Conservation (phyloP, 139 green algal species). For the Tetraselmis striata region DNA sequence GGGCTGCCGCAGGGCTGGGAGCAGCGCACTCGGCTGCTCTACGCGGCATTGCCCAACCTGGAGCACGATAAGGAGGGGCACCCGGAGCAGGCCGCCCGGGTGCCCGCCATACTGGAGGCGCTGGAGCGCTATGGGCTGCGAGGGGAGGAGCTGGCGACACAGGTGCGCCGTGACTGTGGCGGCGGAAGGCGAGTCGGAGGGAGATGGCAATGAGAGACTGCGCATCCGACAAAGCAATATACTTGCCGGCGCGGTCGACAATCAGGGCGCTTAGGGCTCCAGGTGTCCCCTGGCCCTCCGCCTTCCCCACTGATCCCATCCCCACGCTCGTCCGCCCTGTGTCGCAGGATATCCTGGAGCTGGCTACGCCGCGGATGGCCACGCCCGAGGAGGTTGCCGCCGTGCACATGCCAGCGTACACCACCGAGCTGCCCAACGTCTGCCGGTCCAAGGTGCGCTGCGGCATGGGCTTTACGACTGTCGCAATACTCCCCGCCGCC, state of each 20-base stretch:
- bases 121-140: constrained; percentile 26
- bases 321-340: background rate
- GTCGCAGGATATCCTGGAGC: background rate
- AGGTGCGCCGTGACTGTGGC: too few species aligned
- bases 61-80: constrained; percentile 22
- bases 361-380: background rate
- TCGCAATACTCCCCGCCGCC: too few species aligned
- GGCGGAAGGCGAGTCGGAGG: too few species aligned
- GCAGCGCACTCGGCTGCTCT: background rate
- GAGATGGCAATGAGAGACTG: too few species aligned
- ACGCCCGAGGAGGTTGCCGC: background rate
- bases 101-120: constrained; percentile 41
- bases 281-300: too few species aligned
- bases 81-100: constrained; percentile 42
- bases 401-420: background rate
- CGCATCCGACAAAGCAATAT: too few species aligned
- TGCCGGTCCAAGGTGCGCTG: background rate
- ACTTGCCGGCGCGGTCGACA: too few species aligned
- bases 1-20: background rate
- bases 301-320: too few species aligned
- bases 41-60: background rate
- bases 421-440: background rate
- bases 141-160: background rate
- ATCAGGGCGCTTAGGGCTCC: too few species aligned
- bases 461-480: too few species aligned